These are phyloP conservation scores for Metschnikowia vanudenii DNA, from an alignment of 805 yeast species.

Conservation along the genomic window DNA sequence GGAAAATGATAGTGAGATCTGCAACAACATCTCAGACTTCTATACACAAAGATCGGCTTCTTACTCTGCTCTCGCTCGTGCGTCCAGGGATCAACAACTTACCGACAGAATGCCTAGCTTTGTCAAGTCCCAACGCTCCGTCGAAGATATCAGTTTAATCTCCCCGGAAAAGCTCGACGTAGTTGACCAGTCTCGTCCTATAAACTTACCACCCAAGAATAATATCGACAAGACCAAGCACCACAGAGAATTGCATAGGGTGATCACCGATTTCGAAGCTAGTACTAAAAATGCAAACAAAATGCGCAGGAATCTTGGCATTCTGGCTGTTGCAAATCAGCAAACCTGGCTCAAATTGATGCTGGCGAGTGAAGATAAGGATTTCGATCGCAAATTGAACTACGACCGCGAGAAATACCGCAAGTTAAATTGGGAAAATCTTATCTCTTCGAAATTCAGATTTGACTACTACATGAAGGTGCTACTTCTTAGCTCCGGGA, in stretches of 20 bases:
- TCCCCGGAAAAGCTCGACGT: constrained; percentile 58
- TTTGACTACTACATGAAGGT: constrained; percentile 30
- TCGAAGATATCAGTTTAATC: constrained; percentile 35
- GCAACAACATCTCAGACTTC: constrained; percentile 37
- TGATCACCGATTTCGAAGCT: constrained; percentile 41
- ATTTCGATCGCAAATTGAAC: constrained; percentile 26
- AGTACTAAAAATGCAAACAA: constrained; percentile 25
- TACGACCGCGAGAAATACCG: constrained; percentile 32
- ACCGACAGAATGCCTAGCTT: constrained; percentile 38
- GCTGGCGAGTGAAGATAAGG: constrained; percentile 21
- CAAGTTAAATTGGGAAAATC: constrained; percentile 39
- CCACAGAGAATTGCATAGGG: constrained; percentile 51
- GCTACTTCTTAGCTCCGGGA: constrained; percentile 21
- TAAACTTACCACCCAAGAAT: constrained; percentile 69
- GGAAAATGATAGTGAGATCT: constrained; percentile 35
- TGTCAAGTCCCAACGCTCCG: constrained; percentile 38
- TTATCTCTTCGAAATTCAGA: constrained; percentile 26
- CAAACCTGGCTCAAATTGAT: constrained; percentile 30
- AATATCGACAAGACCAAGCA: constrained; percentile 52
- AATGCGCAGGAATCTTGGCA: constrained; percentile 21
- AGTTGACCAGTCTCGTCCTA: constrained; percentile 63
- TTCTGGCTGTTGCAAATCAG: constrained; percentile 23
- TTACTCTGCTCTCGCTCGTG: constrained; percentile 31
- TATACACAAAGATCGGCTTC: constrained; percentile 38
- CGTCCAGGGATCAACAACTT: constrained; percentile 32